phyloP scores from a whole-genome alignment of 2,329 filamentous ascomycete genomes.

The Cylindrodendrum hubeiense region DNA sequence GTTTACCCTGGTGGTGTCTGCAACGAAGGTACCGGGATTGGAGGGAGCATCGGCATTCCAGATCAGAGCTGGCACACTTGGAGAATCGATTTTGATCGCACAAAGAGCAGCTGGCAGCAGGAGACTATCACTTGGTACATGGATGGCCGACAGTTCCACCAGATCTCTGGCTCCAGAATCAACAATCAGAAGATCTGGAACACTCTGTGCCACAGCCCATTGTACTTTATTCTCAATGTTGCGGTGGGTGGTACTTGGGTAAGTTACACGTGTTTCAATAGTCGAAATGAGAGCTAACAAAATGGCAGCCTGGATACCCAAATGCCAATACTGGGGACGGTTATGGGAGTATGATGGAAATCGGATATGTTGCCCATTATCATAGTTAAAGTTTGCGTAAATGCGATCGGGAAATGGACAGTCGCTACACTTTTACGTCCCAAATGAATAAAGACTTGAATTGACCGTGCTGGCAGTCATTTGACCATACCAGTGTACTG shows the following conservation, averaged over 20 bases:
- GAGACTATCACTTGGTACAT: constrained; percentile 63
- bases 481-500: too few relatives aligned
- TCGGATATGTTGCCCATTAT: neutral
- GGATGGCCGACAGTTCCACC: constrained; percentile 56
- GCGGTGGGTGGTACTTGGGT: constrained; percentile 65
- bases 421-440: too few relatives aligned
- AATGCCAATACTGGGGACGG: constrained; percentile 56
- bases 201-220: constrained; percentile 59
- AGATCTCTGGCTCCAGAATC: constrained; percentile 57
- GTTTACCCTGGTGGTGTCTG: constrained; percentile 56
- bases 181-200: constrained; percentile 59
- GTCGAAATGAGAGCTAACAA: constrained; percentile 13
- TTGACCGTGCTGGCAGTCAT: too few relatives aligned
- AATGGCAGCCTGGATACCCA: constrained; percentile 57
- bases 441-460: too few relatives aligned
- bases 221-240: constrained; percentile 65
- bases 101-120: constrained; percentile 54
- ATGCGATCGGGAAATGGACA: too few relatives aligned
- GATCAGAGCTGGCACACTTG: constrained; percentile 59
- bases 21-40: constrained; percentile 59
- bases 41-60: constrained; percentile 49
- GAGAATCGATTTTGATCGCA: constrained; percentile 61
- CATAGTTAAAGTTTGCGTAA: too few relatives aligned
- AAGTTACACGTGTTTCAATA: constrained; percentile 36
- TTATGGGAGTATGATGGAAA: constrained; percentile 59